Conservation (phyloP, 352 stramenopile species). For the Peronospora destructor region DNA sequence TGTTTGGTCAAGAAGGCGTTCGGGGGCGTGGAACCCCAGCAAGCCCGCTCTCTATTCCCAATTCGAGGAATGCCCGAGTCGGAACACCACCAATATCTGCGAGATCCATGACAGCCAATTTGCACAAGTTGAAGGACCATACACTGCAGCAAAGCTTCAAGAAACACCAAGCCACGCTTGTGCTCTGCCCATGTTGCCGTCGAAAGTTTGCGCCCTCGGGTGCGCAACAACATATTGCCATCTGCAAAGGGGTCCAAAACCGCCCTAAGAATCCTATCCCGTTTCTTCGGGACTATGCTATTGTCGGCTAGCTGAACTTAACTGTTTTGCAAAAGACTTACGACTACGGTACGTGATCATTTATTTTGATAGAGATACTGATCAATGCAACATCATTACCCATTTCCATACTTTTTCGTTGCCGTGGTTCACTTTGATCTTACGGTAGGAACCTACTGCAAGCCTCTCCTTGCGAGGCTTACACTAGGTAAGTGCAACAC, state of each 20-base stretch:
- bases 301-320: slow-evolving; percentile 36
- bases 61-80: slow-evolving; percentile 9
- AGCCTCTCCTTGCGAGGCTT: too few relatives aligned
- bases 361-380: slow-evolving; percentile 3
- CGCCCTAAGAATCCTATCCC: slow-evolving; percentile 64
- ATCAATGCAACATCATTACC: slow-evolving; percentile 18
- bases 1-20: slow-evolving; percentile 68
- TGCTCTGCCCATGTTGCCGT: slow-evolving; percentile 72
- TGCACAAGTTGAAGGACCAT: slow-evolving; percentile 43
- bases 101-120: slow-evolving; percentile 11
- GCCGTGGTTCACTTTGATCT: not conserved
- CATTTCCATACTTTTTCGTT: slow-evolving; percentile 7
- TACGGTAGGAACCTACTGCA: slow-evolving; percentile 52
- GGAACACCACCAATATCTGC: slow-evolving; percentile 13
- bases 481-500: slow-evolving; percentile 91
- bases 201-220: slow-evolving; percentile 78
- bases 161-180: slow-evolving; percentile 70
- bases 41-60: slow-evolving; percentile 4
- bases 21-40: slow-evolving; percentile 54
- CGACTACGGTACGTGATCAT: slow-evolving; percentile 5
- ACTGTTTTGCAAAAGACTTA: not conserved
- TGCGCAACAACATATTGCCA: slow-evolving; percentile 79
- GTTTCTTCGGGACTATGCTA: slow-evolving; percentile 61
- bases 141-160: slow-evolving; percentile 66
- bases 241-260: slow-evolving; percentile 80